These are phyloP conservation scores for Klebsormidium nitens DNA, from an alignment of 139 green algal species.

Conservation along the genomic window DNA sequence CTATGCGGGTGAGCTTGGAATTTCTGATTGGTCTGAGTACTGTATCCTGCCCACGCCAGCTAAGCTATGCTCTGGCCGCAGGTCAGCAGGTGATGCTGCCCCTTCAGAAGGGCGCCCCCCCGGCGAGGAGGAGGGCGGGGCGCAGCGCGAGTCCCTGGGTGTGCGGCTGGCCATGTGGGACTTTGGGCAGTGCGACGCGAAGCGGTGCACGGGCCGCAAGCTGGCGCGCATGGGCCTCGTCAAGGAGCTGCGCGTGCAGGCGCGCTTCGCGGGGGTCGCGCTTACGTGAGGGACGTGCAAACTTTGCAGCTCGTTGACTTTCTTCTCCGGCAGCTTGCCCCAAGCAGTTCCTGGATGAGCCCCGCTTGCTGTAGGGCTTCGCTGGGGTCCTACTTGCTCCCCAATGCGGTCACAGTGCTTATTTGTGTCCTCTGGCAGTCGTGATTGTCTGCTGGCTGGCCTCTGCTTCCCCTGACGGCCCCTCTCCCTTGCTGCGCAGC, in stretches of 20 bases:
- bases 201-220: conserved; percentile 48
- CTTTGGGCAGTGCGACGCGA: conserved; percentile 48
- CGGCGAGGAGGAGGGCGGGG: too few relatives aligned
- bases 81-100: too few relatives aligned
- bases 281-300: conserved; percentile 22
- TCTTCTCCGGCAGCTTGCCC: neutral
- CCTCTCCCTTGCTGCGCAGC: conserved; percentile 4
- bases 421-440: neutral
- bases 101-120: too few relatives aligned
- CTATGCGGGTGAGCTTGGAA: too few relatives aligned
- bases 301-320: neutral
- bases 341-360: neutral
- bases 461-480: conserved; percentile 14
- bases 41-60: too few relatives aligned
- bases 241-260: conserved; percentile 37
- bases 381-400: too few relatives aligned
- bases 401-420: too few relatives aligned
- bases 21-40: too few relatives aligned
- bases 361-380: neutral
- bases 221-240: conserved; percentile 34
- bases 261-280: conserved; percentile 38
- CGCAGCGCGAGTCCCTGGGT: too few relatives aligned
- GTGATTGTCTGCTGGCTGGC: neutral
- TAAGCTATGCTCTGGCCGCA: too few relatives aligned
- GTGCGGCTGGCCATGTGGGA: too few relatives aligned